Evolutionary conservation across 2,329 filamentous ascomycete species (phyloP).

Genomic region (Lecanicillium sp.): DNA sequence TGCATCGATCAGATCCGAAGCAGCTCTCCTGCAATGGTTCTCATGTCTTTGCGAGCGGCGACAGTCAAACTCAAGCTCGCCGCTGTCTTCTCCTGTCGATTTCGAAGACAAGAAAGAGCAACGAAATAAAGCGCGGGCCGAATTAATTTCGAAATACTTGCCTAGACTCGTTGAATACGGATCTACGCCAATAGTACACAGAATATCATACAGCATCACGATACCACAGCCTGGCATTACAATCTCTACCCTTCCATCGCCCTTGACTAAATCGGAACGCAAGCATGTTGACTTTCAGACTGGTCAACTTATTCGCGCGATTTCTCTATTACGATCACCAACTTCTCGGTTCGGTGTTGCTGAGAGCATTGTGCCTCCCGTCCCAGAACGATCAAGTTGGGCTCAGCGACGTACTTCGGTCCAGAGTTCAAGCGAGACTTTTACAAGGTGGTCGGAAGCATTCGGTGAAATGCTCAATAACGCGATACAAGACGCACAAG

Average conservation of each 20-base stretch:
- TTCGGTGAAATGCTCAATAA: conserved; percentile 53
- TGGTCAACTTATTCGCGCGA: conserved; percentile 38
- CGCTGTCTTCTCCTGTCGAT: background rate
- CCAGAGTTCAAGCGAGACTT: conserved; percentile 2
- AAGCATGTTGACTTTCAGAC: conserved; percentile 39
- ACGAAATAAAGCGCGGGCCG: background rate
- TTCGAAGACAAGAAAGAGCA: conserved; percentile 6
- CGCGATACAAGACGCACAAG: conserved; percentile 53
- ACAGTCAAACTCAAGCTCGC: background rate
- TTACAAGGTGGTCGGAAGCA: conserved; percentile 43
- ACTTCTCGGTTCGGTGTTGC: conserved; percentile 41
- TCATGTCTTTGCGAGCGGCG: conserved; percentile 18
- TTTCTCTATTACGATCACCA: conserved; percentile 40
- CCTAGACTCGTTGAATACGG: conserved; percentile 25
- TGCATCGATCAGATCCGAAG: conserved; percentile 38
- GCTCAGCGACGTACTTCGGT: conserved; percentile 1
- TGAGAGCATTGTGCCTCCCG: conserved; percentile 22
- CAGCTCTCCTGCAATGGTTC: conserved; percentile 40
- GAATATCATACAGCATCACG: conserved; percentile 38
- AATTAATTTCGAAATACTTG: conserved; percentile 17
- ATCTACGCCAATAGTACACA: conserved; percentile 21
- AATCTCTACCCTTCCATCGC: conserved; percentile 29
- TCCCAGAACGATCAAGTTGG: conserved; percentile 10
- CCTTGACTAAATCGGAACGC: conserved; percentile 31
- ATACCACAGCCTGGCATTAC: conserved; percentile 31